Conservation (phyloP, 2,329 filamentous ascomycete species). For the Xenoacremonium recifei region DNA sequence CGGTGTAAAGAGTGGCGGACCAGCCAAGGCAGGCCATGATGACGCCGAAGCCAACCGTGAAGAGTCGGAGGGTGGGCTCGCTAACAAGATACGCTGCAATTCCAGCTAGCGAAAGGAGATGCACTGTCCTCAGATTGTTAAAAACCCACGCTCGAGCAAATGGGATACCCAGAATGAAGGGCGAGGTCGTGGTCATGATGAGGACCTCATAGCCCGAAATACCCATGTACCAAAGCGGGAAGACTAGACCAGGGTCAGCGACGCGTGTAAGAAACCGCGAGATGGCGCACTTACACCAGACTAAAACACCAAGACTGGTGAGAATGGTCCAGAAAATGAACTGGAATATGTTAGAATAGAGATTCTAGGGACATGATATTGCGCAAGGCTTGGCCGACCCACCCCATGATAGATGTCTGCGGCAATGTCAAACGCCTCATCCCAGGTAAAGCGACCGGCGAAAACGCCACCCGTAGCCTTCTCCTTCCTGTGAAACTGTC, state of each 20-base stretch:
- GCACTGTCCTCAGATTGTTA: conserved; percentile 66
- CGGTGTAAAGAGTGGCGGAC: conserved; percentile 77
- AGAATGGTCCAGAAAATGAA: conserved; percentile 96
- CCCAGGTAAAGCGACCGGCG: conserved; percentile 69
- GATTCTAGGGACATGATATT: too few species aligned
- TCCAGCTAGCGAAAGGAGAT: conserved; percentile 75
- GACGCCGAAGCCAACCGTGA: conserved; percentile 77
- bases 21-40: conserved; percentile 79
- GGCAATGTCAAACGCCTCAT: conserved; percentile 72
- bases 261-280: neutral
- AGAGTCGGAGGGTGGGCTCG: conserved; percentile 72
- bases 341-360: conserved; percentile 40
- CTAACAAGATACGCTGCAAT: conserved; percentile 76
- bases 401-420: conserved; percentile 92
- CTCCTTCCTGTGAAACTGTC: conserved; percentile 60
- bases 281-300: conserved; percentile 75
- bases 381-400: conserved; percentile 35
- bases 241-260: conserved; percentile 55
- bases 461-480: conserved; percentile 71
- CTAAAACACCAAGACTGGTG: conserved; percentile 81
- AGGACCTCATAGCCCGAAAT: conserved; percentile 94
- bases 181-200: conserved; percentile 81
- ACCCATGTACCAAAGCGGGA: conserved; percentile 98
- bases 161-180: conserved; percentile 71
- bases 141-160: conserved; percentile 66